Conservation (phyloP, 495 filamentous ascomycete genomes). For the Extremus antarcticus region DNA sequence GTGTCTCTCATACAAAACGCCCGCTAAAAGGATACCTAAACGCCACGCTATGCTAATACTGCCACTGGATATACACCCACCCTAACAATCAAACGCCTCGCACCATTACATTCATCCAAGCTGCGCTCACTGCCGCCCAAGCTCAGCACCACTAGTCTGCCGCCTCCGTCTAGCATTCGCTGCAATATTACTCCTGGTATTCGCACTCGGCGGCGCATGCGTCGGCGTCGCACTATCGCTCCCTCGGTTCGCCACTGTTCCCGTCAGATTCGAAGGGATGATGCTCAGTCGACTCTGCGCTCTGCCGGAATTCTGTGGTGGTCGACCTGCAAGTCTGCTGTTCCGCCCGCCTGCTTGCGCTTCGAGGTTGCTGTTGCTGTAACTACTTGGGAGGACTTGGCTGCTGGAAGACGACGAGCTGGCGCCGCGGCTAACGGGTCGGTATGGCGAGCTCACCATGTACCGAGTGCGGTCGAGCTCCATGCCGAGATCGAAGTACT, state of each 20-base stretch:
- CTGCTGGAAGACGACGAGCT: slow-evolving; percentile 1
- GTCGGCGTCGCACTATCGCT: background rate
- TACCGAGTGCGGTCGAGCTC: slow-evolving; percentile 8
- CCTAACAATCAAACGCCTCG: background rate
- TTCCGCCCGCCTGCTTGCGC: background rate
- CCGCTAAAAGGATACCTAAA: too few relatives aligned
- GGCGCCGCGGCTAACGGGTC: slow-evolving; percentile 20
- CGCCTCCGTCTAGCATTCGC: background rate
- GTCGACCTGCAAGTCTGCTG: background rate
- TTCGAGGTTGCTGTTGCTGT: background rate
- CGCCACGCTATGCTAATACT: background rate
- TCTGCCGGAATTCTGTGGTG: background rate
- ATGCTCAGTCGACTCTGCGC: slow-evolving; percentile 3
- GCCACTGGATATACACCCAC: background rate
- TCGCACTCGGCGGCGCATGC: slow-evolving; percentile 5
- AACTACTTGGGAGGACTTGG: background rate
- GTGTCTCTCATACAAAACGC: too few relatives aligned
- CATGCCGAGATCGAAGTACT: slow-evolving; percentile 19
- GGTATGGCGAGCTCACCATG: slow-evolving; percentile 15
- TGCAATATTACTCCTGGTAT: background rate
- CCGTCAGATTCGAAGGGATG: background rate
- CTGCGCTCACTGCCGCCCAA: background rate
- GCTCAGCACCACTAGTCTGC: slow-evolving; percentile 5
- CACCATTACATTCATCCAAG: too few relatives aligned
- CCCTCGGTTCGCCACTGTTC: background rate